Base-by-base conservation (phyloP, 1,284 basidiomycete species). In the Boletus albobrunnescens region DNA sequence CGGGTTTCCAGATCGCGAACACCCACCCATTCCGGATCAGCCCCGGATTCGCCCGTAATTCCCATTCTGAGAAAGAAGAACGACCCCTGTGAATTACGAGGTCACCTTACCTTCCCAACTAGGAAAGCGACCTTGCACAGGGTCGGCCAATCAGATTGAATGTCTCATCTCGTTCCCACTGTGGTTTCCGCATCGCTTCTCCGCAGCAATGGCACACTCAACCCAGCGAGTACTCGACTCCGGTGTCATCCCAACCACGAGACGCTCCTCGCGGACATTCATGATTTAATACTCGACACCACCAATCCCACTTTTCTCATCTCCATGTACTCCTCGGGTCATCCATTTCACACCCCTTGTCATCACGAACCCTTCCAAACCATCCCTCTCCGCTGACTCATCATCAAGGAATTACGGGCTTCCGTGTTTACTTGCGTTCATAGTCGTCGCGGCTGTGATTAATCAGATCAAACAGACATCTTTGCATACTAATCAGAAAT, bases 1-100 rank as follows among this genome's bases (percentile, higher is more conserved):
- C 53, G 43, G 64, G 55, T 60, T 48, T 14, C 36, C 23, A 64
- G 56, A 63, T 66, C 44, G 16, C 22, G 24, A 28, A 30, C n/a
- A n/a, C n/a, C n/a, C n/a, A n/a, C n/a, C n/a, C n/a, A n/a, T 49
- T 45, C 58, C 52, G 52, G 60, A 62, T 62, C 47, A 51, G 17
- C 39, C 39, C 52, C 62, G 62, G 65, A 66, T 66, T 54, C 56
- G 9, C 38, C 6, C 3, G 3, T 2, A 2, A 3, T 31, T 43
- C 4, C 48, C 31, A 22, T 30, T 54, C 22, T 5, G 2, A 13
- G 43, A 38, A 8, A 32, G 10, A 32, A 39, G n/a, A 10, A 22
- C 10, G 23, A 46, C 37, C 37, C 32, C 35, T n/a, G n/a, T n/a
- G n/a, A n/a, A n/a, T n/a, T n/a, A n/a, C n/a, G n/a, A 17, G 43